Evolutionary conservation across 352 stramenopile species (phyloP).

Genomic region (Globisporangium splendens): DNA sequence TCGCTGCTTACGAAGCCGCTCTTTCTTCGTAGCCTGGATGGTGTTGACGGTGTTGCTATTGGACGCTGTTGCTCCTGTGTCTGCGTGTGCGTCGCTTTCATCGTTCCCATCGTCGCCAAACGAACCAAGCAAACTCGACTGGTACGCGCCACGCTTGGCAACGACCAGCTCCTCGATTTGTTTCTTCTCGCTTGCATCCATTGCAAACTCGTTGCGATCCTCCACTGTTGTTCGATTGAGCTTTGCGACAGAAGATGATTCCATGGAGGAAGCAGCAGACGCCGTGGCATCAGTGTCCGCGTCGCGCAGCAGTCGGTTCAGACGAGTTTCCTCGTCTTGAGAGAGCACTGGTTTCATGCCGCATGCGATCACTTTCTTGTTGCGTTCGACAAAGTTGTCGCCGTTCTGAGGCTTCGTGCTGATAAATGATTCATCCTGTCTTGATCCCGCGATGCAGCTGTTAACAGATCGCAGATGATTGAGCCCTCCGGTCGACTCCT

Average conservation of each 20-base stretch:
- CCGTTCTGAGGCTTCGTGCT: not conserved
- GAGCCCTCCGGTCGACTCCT: not conserved
- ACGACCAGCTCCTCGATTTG: slow-evolving; percentile 49
- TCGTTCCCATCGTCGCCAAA: slow-evolving; percentile 18
- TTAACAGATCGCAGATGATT: not conserved
- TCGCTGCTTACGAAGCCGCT: slow-evolving; percentile 37
- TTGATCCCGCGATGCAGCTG: not conserved
- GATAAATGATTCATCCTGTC: not conserved
- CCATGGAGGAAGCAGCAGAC: no score
- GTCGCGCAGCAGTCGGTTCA: slow-evolving; percentile 33
- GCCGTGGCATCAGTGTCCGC: slow-evolving; percentile 2
- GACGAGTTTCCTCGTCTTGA: slow-evolving; percentile 43
- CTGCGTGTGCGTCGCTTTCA: slow-evolving; percentile 13
- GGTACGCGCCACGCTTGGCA: slow-evolving; percentile 30
- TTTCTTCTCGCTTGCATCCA: slow-evolving; percentile 31
- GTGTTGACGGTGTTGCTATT: slow-evolving; percentile 18
- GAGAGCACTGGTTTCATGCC: slow-evolving; percentile 55
- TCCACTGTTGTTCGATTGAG: not conserved
- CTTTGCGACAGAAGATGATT: no score
- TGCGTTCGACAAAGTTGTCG: slow-evolving; percentile 49
- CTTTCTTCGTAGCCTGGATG: slow-evolving; percentile 42
- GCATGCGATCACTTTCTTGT: slow-evolving; percentile 43
- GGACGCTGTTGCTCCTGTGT: not conserved
- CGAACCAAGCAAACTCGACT: slow-evolving; percentile 22
- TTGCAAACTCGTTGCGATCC: slow-evolving; percentile 35